Evolutionary conservation across 2,329 filamentous ascomycete species (phyloP), one percentile per base, ranked within the genome.

Genomic region (Pyrenophora teres): DNA sequence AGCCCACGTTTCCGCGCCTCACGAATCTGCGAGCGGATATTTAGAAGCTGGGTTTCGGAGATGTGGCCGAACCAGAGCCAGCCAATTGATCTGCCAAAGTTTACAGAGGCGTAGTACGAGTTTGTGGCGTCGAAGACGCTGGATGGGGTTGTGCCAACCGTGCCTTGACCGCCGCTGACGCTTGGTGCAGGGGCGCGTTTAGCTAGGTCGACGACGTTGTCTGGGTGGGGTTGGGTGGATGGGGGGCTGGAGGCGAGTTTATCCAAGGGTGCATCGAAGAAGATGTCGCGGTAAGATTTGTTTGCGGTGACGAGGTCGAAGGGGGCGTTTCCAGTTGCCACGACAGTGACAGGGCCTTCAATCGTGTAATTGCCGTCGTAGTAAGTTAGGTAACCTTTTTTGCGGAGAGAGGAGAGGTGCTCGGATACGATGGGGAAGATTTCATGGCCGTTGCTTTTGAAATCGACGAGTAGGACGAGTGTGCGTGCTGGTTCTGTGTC

Each of bases 71-170:
- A 77, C 76, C 69, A 79, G 39, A 77, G 72, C 43, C 67, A 70
- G 2, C 85, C 87, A 12, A 90, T 76, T 1, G 79, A 68, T 3
- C 70, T 64, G 15, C 70, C 72, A 64, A 89, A 86, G 13, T 82
- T 80, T 3, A 80, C 78, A 40, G 82, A 86, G 15, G 87, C 84
- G 69, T 89, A 90, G 72, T 84, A 86, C 3, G 84, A 87, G 68
- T 88, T 90, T 15, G 74, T 72, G 0, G 69, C 68, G 56, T 76
- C 73, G 23, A 77, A 72, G 2, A 63, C 63, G 27, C 75, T 72
- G 3, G 67, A 54, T 2, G 63, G 62, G 1, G 70, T 61, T 36
- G 75, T 74, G 43, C 76, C 76, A 43, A 77, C 74, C 13, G 72
- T 69, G 47, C 80, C 81, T 69, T 83, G 80, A 19, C 78, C 77